A percentile compares a stretch with the other conserved stretches of the same genome.
Evolutionary conservation across 75 land plant species (phyloP).

Genomic region (Cunninghamia lanceolata): DNA sequence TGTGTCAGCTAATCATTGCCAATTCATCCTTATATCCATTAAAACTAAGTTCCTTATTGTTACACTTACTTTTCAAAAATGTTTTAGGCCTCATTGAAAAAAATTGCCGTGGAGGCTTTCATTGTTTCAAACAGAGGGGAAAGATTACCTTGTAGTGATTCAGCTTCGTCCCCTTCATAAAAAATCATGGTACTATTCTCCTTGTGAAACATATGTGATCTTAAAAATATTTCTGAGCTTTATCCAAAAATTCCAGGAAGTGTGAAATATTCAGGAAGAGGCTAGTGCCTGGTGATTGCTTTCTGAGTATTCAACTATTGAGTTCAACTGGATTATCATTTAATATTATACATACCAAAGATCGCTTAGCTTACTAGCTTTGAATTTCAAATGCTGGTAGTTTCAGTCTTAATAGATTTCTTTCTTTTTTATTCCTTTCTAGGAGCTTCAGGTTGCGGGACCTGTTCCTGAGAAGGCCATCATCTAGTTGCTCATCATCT

Average conservation of each 20-base stretch:
- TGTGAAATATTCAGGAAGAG: background rate
- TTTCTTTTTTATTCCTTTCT: background rate
- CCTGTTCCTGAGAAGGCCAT: background rate
- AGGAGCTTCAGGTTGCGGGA: background rate
- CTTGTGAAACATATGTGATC: too few species aligned
- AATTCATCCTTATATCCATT: background rate
- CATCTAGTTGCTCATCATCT: background rate
- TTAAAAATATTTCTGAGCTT: background rate
- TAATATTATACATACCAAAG: background rate
- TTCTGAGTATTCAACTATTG: background rate
- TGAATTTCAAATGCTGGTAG: background rate
- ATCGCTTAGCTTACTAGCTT: background rate
- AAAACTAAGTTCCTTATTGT: background rate
- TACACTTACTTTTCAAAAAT: background rate
- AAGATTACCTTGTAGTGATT: background rate
- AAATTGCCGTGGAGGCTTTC: background rate
- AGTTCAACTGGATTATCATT: background rate
- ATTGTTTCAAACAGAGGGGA: background rate
- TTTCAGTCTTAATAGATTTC: background rate
- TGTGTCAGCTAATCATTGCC: background rate
- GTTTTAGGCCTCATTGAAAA: background rate
- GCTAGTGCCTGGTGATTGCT: background rate
- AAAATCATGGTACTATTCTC: too few species aligned
- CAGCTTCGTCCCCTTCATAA: background rate
- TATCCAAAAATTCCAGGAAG: background rate